A percentile compares a stretch with the other conserved stretches of the same genome.
Conservation (phyloP, 441 rosid species). For the Brassica balearica region DNA sequence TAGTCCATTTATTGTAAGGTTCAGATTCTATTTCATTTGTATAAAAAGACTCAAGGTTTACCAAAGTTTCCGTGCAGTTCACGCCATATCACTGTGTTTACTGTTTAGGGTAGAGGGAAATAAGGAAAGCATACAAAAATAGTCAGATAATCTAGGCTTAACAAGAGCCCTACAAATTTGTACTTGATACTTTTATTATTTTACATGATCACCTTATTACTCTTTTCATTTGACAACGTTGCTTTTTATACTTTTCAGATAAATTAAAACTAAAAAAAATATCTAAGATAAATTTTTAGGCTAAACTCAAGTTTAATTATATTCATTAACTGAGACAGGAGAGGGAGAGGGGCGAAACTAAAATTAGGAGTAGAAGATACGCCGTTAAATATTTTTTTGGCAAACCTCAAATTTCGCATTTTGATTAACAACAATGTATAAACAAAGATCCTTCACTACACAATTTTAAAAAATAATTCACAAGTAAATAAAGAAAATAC, state of each 20-base stretch:
- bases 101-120: not conserved
- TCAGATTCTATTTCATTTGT: not conserved
- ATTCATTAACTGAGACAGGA: not conserved
- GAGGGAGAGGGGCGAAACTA: constrained; percentile 5
- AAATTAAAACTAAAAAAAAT: not conserved
- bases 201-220: not conserved
- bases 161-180: not conserved
- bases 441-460: not conserved
- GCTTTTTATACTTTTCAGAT: not conserved
- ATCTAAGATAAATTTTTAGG: not conserved
- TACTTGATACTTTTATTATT: not conserved
- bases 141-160: not conserved
- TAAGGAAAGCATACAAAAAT: not conserved
- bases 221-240: not conserved
- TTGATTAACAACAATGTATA: constrained; percentile 17
- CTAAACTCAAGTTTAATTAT: not conserved
- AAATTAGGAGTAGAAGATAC: constrained; percentile 17
- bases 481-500: constrained; percentile 29
- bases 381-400: constrained; percentile 29
- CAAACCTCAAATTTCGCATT: constrained; percentile 29
- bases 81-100: not conserved
- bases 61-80: not conserved
- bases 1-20: constrained; percentile 28
- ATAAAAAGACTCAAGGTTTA: not conserved
- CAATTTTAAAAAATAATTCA: not conserved